phyloP scores from a whole-genome alignment of 805 yeast genomes.

The Saturnispora kantuleensis region DNA sequence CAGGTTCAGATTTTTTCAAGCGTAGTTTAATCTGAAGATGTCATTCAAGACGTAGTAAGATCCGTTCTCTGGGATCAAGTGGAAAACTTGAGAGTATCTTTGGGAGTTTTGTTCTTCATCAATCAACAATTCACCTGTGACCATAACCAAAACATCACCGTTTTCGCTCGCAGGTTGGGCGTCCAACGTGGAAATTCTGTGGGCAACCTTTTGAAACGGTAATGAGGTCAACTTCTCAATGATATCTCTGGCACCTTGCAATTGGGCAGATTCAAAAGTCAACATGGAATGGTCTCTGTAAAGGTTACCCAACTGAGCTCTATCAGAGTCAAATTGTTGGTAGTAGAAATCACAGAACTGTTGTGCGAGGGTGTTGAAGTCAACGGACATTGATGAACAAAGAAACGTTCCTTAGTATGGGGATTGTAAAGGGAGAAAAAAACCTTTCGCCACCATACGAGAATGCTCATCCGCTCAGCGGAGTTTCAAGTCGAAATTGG shows the following conservation, averaged over 20 bases:
- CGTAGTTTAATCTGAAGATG: slow-evolving; percentile 89
- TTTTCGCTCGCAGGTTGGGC: slow-evolving; percentile 95
- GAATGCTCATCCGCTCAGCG: too few relatives aligned
- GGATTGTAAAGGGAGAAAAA: not conserved
- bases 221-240: slow-evolving; percentile 84
- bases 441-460: not conserved
- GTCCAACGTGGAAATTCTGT: slow-evolving; percentile 88
- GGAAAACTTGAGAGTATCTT: slow-evolving; percentile 96
- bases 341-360: slow-evolving; percentile 94
- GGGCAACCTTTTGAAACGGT: slow-evolving; percentile 89
- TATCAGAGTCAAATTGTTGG: slow-evolving; percentile 88
- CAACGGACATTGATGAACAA: slow-evolving; percentile 23
- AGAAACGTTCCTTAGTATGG: not conserved
- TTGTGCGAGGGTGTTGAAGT: slow-evolving; percentile 31
- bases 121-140: slow-evolving; percentile 85
- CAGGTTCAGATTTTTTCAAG: slow-evolving; percentile 23
- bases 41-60: slow-evolving; percentile 94
- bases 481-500: too few relatives aligned
- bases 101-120: slow-evolving; percentile 95
- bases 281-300: slow-evolving; percentile 93
- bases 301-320: slow-evolving; percentile 52
- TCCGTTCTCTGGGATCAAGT: slow-evolving; percentile 83
- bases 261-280: slow-evolving; percentile 89
- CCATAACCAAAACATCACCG: slow-evolving; percentile 93
- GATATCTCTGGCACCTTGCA: slow-evolving; percentile 88